These are phyloP conservation scores for Candida sojae DNA, from an alignment of 1,139 yeast species.

Conservation along the genomic window DNA sequence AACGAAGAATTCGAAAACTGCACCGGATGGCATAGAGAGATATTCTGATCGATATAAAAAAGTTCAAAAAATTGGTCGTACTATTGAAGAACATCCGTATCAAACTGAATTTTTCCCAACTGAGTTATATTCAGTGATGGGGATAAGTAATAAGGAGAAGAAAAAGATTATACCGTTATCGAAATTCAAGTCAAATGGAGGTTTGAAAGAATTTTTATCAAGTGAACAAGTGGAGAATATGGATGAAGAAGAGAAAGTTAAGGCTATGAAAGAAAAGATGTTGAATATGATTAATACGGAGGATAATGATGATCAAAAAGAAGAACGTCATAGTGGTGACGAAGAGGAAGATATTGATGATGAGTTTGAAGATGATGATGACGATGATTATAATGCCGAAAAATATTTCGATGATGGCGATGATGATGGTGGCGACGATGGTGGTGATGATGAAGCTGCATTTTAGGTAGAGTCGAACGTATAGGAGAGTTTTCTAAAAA, in stretches of 20 bases:
- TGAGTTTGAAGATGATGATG: conserved; percentile 66
- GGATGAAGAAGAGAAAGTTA: conserved; percentile 31
- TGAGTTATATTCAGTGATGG: conserved; percentile 78
- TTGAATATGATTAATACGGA: conserved; percentile 66
- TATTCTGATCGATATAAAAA: conserved; percentile 75
- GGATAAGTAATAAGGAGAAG: conserved; percentile 56
- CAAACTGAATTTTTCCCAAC: conserved; percentile 70
- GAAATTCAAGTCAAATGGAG: conserved; percentile 48
- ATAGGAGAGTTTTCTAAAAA: no score
- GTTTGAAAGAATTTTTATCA: conserved; percentile 39
- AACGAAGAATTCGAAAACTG: conserved; percentile 17
- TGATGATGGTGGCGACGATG: conserved; percentile 77
- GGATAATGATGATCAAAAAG: conserved; percentile 32
- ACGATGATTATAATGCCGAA: conserved; percentile 60
- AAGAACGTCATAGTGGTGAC: conserved; percentile 40
- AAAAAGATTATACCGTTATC: conserved; percentile 55
- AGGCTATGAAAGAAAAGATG: conserved; percentile 56
- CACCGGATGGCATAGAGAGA: conserved; percentile 63
- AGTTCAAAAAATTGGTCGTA: conserved; percentile 71
- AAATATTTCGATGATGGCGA: conserved; percentile 69
- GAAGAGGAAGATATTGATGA: conserved; percentile 52
- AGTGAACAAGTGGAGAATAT: conserved; percentile 22
- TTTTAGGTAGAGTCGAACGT: no score
- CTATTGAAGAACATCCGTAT: conserved; percentile 84
- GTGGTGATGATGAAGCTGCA: conserved; percentile 85